These are phyloP conservation scores for Diplodia corticola DNA, from an alignment of 2,329 filamentous ascomycete genomes.

Conservation along the genomic window DNA sequence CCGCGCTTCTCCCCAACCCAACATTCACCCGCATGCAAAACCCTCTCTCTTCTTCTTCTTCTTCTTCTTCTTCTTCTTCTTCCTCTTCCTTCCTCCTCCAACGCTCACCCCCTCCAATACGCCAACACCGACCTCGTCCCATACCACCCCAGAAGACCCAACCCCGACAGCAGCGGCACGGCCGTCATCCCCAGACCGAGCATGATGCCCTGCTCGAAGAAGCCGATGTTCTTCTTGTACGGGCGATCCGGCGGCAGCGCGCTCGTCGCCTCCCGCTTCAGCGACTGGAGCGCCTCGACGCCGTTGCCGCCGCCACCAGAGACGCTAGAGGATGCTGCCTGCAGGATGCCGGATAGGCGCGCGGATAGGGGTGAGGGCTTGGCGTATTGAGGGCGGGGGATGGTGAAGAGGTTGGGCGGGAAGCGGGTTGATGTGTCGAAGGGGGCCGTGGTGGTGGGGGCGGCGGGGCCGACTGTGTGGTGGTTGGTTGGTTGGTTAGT, in stretches of 20 bases:
- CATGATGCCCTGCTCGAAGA: slow-evolving; percentile 42
- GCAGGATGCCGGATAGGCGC: slow-evolving; percentile 22
- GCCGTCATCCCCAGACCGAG: slow-evolving; percentile 40
- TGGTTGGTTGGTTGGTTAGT: slow-evolving; percentile 4
- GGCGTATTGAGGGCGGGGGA: slow-evolving; percentile 46
- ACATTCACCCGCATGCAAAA: too few species aligned
- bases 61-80: too few species aligned
- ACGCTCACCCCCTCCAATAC: neutral
- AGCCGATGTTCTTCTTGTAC: slow-evolving; percentile 39
- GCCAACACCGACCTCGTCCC: slow-evolving; percentile 10
- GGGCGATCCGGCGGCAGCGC: slow-evolving; percentile 37
- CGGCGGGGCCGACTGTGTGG: slow-evolving; percentile 40
- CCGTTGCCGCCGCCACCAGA: neutral
- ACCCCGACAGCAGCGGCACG: slow-evolving; percentile 33
- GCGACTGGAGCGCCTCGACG: slow-evolving; percentile 24
- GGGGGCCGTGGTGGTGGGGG: slow-evolving; percentile 35
- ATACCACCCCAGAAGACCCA: slow-evolving; percentile 34
- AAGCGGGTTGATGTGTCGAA: slow-evolving; percentile 42
- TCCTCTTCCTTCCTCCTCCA: too few species aligned
- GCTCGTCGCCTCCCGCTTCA: slow-evolving; percentile 27
- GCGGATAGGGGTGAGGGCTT: slow-evolving; percentile 21
- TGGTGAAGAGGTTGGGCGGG: slow-evolving; percentile 46
- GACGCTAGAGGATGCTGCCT: neutral
- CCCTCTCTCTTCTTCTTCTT: too few species aligned
- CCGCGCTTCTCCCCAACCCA: too few species aligned